Percentiles rank a stretch among this genome's conserved stretches.
phyloP scores from a whole-genome alignment of 805 yeast genomes.

The Clavispora santaluciae region DNA sequence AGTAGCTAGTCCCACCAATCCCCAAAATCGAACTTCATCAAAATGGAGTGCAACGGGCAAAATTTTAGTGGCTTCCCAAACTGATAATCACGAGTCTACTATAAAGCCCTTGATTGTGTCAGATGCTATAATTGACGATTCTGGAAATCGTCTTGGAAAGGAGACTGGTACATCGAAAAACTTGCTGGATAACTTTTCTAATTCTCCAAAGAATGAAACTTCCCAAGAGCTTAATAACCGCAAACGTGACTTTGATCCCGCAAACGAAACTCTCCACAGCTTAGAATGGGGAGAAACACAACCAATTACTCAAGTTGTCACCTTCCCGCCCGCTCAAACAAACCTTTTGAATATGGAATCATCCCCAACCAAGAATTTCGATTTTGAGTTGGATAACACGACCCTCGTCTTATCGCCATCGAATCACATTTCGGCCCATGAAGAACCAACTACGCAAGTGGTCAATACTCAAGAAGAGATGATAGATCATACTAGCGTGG shows the following conservation, averaged over 20 bases:
- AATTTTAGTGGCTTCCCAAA: no score
- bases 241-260: background rate
- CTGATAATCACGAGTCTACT: no score
- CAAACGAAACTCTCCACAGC: background rate
- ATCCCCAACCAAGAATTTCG: background rate
- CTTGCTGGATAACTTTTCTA: background rate
- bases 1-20: no score
- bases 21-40: no score
- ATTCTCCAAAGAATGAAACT: background rate
- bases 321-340: background rate
- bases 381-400: constrained; percentile 1
- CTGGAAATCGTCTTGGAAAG: background rate
- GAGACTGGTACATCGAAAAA: background rate
- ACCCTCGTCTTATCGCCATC: constrained; percentile 1
- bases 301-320: constrained; percentile 1
- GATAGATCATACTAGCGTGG: constrained; percentile 4
- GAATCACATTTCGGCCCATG: background rate
- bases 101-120: no score
- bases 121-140: background rate
- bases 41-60: no score
- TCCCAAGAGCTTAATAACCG: background rate
- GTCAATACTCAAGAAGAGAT: constrained; percentile 24
- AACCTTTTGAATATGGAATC: background rate
- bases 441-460: constrained; percentile 30
- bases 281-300: constrained; percentile 1